Conservation (phyloP, 345 rosid species). For the Salix suchowensis region DNA sequence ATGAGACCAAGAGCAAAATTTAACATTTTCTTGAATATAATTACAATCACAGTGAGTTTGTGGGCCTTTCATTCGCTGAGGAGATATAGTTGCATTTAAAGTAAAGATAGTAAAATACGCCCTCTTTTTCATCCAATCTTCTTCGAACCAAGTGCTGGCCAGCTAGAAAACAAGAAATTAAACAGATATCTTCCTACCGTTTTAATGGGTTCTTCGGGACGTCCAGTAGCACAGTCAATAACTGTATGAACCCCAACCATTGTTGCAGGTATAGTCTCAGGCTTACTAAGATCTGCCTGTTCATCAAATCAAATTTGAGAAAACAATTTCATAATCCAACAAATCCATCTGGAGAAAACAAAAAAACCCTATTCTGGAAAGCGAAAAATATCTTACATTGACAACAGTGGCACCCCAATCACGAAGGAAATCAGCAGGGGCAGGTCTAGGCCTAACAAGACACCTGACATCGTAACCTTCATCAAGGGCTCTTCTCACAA, state of each 20-base stretch:
- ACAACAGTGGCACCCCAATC: constrained; percentile 98
- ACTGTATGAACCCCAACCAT: constrained; percentile 87
- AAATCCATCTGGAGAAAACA: background rate
- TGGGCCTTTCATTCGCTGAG: background rate
- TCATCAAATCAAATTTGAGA: constrained; percentile 1
- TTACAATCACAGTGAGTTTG: background rate
- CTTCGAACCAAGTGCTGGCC: background rate
- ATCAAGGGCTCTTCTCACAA: constrained; percentile 83
- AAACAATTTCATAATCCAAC: background rate
- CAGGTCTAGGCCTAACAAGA: constrained; percentile 86
- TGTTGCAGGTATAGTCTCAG: constrained; percentile 88
- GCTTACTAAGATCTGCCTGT: constrained; percentile 95
- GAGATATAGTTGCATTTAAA: background rate
- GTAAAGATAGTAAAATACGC: too few relatives aligned
- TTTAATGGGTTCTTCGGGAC: constrained; percentile 96
- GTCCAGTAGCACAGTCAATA: constrained; percentile 97
- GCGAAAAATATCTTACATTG: constrained; percentile 40
- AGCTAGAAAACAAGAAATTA: background rate
- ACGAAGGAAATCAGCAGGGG: constrained; percentile 90
- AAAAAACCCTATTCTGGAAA: background rate
- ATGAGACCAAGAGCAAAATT: background rate
- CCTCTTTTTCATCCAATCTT: too few relatives aligned
- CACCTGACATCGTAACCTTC: constrained; percentile 92
- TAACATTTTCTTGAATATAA: too few relatives aligned
- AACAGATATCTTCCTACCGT: constrained; percentile 40